These are phyloP conservation scores for Blastocladiella emersonii DNA, from an alignment of 371 early-diverging fungal species.

Conservation along the genomic window DNA sequence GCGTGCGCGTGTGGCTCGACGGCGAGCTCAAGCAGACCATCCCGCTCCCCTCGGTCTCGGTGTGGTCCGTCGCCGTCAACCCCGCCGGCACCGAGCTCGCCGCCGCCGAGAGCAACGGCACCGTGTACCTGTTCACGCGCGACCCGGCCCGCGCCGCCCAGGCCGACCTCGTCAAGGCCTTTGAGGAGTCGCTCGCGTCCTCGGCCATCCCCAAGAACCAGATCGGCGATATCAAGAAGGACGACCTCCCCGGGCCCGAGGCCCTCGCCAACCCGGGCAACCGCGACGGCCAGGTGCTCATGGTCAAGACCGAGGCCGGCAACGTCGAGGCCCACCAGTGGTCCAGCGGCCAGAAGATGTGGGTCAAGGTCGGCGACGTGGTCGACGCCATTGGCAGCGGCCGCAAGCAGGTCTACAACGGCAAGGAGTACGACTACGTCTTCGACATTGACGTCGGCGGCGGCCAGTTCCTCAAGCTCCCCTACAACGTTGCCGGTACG, in stretches of 20 bases:
- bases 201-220: conserved; percentile 34
- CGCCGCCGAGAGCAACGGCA: conserved; percentile 71
- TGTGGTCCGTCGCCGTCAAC: conserved; percentile 71
- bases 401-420: conserved; percentile 62
- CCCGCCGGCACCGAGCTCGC: conserved; percentile 71
- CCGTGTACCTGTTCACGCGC: conserved; percentile 67
- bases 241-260: conserved; percentile 64
- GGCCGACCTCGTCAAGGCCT: conserved; percentile 34
- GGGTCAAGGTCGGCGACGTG: conserved; percentile 90
- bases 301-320: conserved; percentile 44
- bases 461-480: conserved; percentile 71
- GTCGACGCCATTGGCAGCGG: conserved; percentile 71
- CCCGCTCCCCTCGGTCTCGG: conserved; percentile 71
- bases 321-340: conserved; percentile 36
- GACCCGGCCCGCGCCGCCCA: conserved; percentile 43
- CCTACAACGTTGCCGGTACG: conserved; percentile 68
- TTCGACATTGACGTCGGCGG: conserved; percentile 90
- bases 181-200: background rate
- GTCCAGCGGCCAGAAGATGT: conserved; percentile 41
- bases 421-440: conserved; percentile 91
- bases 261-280: conserved; percentile 54
- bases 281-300: conserved; percentile 74
- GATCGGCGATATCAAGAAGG: conserved; percentile 69
- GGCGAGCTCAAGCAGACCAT: conserved; percentile 49
- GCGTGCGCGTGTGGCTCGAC: conserved; percentile 65